phyloP scores from a whole-genome alignment of 78 protist genomes.

The Dictyostelium capitatum region DNA sequence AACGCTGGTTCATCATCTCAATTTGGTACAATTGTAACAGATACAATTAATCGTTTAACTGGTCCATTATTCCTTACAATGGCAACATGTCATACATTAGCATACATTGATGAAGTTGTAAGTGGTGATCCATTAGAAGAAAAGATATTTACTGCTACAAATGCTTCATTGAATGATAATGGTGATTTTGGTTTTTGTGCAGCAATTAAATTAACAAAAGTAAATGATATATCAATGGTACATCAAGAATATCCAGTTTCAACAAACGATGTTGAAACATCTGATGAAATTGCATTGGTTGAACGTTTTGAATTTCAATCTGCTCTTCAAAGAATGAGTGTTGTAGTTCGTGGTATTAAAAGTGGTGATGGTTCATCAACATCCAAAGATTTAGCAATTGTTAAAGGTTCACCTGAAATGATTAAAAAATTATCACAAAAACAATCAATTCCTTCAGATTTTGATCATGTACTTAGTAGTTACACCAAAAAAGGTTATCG shows the following conservation, averaged over 20 bases:
- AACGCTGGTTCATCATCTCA: no score
- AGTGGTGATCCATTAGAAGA: conserved; percentile 95
- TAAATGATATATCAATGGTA: background rate
- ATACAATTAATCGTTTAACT: background rate
- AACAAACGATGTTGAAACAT: conserved; percentile 15
- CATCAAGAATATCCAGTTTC: conserved; percentile 27
- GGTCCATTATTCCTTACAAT: conserved; percentile 53
- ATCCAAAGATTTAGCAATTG: conserved; percentile 20
- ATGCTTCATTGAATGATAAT: conserved; percentile 18
- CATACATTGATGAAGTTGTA: conserved; percentile 61
- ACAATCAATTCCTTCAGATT: conserved; percentile 83
- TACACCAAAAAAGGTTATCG: conserved; percentile 91
- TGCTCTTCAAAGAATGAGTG: conserved; percentile 92
- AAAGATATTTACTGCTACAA: conserved; percentile 85
- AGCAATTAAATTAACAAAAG: background rate
- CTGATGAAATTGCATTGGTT: conserved; percentile 54
- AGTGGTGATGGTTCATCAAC: background rate
- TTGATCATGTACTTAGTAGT: background rate
- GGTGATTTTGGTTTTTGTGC: conserved; percentile 33
- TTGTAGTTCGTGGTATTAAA: conserved; percentile 68
- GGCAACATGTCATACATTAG: conserved; percentile 89
- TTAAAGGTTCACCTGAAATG: conserved; percentile 95
- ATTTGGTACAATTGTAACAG: background rate
- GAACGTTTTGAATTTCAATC: conserved; percentile 81
- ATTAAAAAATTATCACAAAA: conserved; percentile 71